phyloP scores from a whole-genome alignment of 1,284 basidiomycete species.

The Fomitopsis schrenkii region DNA sequence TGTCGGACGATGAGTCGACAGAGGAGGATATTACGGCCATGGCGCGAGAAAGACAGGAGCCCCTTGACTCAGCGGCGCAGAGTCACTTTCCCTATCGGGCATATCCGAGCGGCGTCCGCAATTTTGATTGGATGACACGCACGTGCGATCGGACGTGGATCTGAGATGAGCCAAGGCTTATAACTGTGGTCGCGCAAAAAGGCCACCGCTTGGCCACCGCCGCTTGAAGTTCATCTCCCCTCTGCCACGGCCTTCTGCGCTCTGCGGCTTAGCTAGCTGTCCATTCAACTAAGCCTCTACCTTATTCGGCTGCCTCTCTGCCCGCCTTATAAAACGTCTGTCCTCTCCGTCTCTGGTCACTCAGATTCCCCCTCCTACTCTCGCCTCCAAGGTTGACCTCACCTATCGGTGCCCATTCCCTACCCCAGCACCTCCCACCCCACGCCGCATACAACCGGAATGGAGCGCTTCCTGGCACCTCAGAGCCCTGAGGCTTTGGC shows the following conservation, averaged over 20 bases:
- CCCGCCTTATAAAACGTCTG: slow-evolving; percentile 11
- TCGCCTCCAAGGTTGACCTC: slow-evolving; percentile 2
- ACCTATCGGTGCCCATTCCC: neutral
- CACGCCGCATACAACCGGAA: slow-evolving; percentile 19
- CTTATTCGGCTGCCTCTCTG: slow-evolving; percentile 3
- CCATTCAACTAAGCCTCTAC: slow-evolving; percentile 10
- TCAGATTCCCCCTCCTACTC: neutral
- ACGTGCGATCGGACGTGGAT: slow-evolving; percentile 19
- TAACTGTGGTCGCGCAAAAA: slow-evolving; percentile 9
- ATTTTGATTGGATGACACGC: slow-evolving; percentile 3
- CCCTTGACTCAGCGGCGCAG: neutral
- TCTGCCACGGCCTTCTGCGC: neutral
- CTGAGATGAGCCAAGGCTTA: slow-evolving; percentile 10
- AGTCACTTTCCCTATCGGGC: neutral
- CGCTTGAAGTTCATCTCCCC: slow-evolving; percentile 12
- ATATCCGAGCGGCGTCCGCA: slow-evolving; percentile 6
- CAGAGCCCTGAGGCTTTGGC: slow-evolving; percentile 71
- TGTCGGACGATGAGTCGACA: slow-evolving; percentile 1
- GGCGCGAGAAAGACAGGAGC: neutral
- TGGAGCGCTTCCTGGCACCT: slow-evolving; percentile 72
- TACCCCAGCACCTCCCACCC: neutral
- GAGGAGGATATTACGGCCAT: neutral
- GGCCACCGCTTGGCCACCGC: neutral
- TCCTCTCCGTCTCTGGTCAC: slow-evolving; percentile 3
- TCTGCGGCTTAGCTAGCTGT: neutral